Base-by-base conservation (phyloP, 2,329 filamentous ascomycete genomes). In the Paecilomyces formosus region DNA sequence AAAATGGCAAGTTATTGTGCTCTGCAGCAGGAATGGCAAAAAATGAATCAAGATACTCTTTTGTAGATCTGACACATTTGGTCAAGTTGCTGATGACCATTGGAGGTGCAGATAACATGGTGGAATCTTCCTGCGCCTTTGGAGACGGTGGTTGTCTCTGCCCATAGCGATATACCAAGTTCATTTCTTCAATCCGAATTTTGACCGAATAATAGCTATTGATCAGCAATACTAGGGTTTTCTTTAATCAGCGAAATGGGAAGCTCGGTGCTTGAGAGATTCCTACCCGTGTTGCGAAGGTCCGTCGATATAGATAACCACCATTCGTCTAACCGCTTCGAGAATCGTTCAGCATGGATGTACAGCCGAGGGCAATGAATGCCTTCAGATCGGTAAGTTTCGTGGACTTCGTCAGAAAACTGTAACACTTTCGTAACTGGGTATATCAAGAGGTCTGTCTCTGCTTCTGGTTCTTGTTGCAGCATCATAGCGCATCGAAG, bases 401-500 rank as follows among this genome's bases (percentile, higher is more conserved):
- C 60, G 35, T 56, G 60, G 50, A 60, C 54, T 33, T 65, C 62
- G 26, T 64, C 63, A 6, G 62, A 28, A 31, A 69, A 57, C 50
- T 63, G 62, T 45, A 66, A 59, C 6, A 63, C 60, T 52, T 63
- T 62, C 7, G 62, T 58, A 18, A 67, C 24, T 15, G 63, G 65
- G 51, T 61, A 60, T 45, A 68, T 63, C n/a, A 68, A 51, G 3
- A 56, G 15, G 55, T 67, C 66, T 12, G 61, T 65, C 28, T 65
- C 61, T 3, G 64, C 64, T 60, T 65, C 65, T 57, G 57, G 61
- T 28, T 59, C 30, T 18, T 62, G 31, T 58, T 55, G 61, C 58
- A 60, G 61, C 31, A 57, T 60, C 60, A 58, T 62, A 33, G 63
- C 64, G 56, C 59, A 67, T 62, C 53, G 60, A 63, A 61, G 63